Evolutionary conservation across 1,284 basidiomycete genomes (phyloP).

Genomic region (Porogramme epimiltina): DNA sequence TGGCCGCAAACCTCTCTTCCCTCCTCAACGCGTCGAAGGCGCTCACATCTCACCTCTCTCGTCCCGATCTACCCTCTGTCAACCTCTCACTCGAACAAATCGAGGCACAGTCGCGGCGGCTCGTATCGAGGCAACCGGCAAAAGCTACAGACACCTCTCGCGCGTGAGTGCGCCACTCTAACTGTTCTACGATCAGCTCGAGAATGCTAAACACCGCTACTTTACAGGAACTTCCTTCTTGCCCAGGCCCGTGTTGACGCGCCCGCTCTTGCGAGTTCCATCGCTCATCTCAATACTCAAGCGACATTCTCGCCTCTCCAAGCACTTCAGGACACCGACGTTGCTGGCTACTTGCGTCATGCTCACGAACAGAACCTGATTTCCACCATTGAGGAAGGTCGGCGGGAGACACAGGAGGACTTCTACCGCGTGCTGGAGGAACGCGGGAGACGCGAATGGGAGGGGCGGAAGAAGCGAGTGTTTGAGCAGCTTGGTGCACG

Average conservation of each 20-base stretch:
- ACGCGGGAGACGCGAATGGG: slow-evolving; percentile 83
- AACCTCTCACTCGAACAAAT: slow-evolving; percentile 91
- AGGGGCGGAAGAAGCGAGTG: slow-evolving; percentile 84
- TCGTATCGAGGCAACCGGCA: slow-evolving; percentile 71
- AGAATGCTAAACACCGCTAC: background rate
- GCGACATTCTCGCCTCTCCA: slow-evolving; percentile 89
- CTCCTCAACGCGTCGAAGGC: slow-evolving; percentile 71
- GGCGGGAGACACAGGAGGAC: slow-evolving; percentile 83
- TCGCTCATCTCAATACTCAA: slow-evolving; percentile 80
- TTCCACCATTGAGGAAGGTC: slow-evolving; percentile 89
- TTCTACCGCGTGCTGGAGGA: slow-evolving; percentile 84
- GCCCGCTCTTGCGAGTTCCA: slow-evolving; percentile 75
- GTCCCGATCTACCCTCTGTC: slow-evolving; percentile 81
- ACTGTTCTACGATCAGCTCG: background rate
- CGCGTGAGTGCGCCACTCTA: slow-evolving; percentile 56
- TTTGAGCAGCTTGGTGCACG: slow-evolving; percentile 88
- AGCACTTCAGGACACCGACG: slow-evolving; percentile 88
- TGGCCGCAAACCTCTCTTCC: slow-evolving; percentile 64
- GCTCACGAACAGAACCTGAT: slow-evolving; percentile 94
- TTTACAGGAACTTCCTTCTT: slow-evolving; percentile 74
- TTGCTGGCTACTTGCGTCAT: slow-evolving; percentile 86
- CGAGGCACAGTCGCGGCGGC: slow-evolving; percentile 82
- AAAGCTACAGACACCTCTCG: slow-evolving; percentile 65
- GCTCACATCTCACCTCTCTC: slow-evolving; percentile 73
- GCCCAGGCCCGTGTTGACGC: slow-evolving; percentile 92